Conservation (phyloP, 202 grass and related monocot genomes). For the Carex sylvatica region DNA sequence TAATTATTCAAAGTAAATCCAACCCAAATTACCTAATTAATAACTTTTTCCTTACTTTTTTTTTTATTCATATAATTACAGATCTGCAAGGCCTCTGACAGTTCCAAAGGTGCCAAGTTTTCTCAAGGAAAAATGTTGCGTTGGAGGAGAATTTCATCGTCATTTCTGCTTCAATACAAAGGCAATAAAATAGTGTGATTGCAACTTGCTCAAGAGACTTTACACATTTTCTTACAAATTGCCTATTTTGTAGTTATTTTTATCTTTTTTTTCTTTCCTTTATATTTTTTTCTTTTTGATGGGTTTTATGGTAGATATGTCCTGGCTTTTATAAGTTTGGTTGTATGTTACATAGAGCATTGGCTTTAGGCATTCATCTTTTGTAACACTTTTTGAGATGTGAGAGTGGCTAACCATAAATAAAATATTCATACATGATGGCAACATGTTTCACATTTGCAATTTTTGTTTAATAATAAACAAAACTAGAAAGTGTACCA, state of each 20-base stretch:
- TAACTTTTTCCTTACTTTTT: background rate
- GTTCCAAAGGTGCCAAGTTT: conserved; percentile 85
- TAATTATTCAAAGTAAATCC: background rate
- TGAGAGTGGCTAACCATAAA: conserved; percentile 8
- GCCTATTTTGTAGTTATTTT: background rate
- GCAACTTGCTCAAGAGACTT: background rate
- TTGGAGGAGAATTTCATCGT: conserved; percentile 73
- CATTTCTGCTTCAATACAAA: conserved; percentile 64
- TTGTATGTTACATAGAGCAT: conserved; percentile 14
- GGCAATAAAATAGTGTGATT: conserved; percentile 39
- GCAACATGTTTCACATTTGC: background rate
- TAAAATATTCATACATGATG: background rate
- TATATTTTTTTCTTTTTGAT: conserved; percentile 18
- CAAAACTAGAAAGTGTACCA: conserved; percentile 1
- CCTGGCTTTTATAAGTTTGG: background rate
- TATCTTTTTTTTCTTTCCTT: background rate
- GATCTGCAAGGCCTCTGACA: conserved; percentile 70
- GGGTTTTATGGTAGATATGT: background rate
- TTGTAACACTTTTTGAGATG: conserved; percentile 1
- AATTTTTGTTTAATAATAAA: background rate
- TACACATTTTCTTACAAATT: background rate
- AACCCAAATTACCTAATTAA: background rate
- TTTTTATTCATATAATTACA: conserved; percentile 8
- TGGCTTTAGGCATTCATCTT: conserved; percentile 7
- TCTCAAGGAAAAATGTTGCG: conserved; percentile 76